These are phyloP conservation scores for Penicillium coffeae DNA, from an alignment of 495 filamentous ascomycete genomes.

Conservation along the genomic window DNA sequence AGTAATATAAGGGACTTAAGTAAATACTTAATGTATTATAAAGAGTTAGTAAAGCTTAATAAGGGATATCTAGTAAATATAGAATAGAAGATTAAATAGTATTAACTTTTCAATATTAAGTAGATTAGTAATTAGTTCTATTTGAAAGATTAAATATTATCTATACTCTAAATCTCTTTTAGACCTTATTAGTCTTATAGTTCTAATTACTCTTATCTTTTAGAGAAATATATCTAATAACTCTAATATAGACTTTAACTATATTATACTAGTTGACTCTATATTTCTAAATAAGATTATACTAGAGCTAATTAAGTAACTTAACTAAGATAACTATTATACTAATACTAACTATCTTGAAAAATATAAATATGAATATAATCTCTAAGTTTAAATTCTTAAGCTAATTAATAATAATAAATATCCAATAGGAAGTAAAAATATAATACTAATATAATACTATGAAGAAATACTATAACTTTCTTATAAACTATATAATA, in stretches of 20 bases:
- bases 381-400: constrained; percentile 23
- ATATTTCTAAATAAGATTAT: constrained; percentile 12
- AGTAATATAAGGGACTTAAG: too few relatives aligned
- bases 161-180: too few relatives aligned
- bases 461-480: too few relatives aligned
- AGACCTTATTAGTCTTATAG: too few relatives aligned
- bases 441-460: too few relatives aligned
- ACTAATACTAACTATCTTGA: constrained; percentile 13
- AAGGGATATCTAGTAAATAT: neutral
- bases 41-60: too few relatives aligned
- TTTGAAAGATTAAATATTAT: neutral
- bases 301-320: too few relatives aligned
- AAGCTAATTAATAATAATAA: constrained; percentile 17
- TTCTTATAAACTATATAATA: too few relatives aligned
- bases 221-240: neutral
- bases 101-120: too few relatives aligned
- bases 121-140: neutral
- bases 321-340: constrained; percentile 3
- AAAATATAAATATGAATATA: constrained; percentile 13
- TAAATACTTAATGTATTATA: too few relatives aligned
- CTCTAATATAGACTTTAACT: neutral
- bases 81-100: neutral
- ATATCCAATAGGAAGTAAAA: too few relatives aligned
- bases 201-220: too few relatives aligned
- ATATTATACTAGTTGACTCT: constrained; percentile 3